These are phyloP conservation scores for Pedinophyceae sp. DNA, from an alignment of 139 green algal genomes.

Conservation along the genomic window DNA sequence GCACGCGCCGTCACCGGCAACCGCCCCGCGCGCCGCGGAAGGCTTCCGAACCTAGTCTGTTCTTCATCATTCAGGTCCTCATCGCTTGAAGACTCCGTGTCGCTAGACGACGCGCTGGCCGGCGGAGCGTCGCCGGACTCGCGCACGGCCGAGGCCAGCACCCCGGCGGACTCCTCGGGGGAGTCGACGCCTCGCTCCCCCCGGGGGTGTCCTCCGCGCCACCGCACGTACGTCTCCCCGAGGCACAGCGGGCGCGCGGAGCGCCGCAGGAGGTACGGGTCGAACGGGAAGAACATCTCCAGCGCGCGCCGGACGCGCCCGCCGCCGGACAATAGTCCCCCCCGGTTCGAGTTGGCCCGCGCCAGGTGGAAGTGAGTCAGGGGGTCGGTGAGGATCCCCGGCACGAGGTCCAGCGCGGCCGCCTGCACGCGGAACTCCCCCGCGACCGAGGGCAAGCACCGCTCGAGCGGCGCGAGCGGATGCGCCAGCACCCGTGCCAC, in stretches of 20 bases:
- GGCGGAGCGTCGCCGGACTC: too few species aligned
- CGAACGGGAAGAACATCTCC: slow-evolving; percentile 91
- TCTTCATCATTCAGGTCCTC: too few species aligned
- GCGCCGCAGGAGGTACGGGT: slow-evolving; percentile 75
- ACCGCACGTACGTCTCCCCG: slow-evolving; percentile 27
- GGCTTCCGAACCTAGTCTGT: too few species aligned
- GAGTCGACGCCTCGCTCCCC: background rate
- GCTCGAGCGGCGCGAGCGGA: slow-evolving; percentile 36
- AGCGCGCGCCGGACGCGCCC: slow-evolving; percentile 27
- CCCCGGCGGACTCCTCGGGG: too few species aligned
- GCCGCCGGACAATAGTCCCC: background rate
- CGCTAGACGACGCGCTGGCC: too few species aligned
- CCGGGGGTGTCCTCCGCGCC: slow-evolving; percentile 21
- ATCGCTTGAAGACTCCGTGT: too few species aligned
- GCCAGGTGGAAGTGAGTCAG: background rate
- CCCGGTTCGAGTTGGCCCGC: background rate
- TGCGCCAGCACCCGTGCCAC: slow-evolving; percentile 38
- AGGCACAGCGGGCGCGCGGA: slow-evolving; percentile 40
- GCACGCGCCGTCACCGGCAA: too few species aligned
- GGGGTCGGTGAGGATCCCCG: too few species aligned
- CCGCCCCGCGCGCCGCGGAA: too few species aligned
- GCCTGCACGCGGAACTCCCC: slow-evolving; percentile 34
- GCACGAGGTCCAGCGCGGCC: slow-evolving; percentile 5
- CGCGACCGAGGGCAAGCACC: slow-evolving; percentile 43
- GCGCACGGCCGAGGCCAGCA: too few species aligned